These are phyloP conservation scores for Podospora conica DNA, from an alignment of 495 filamentous ascomycete species.

Conservation along the genomic window DNA sequence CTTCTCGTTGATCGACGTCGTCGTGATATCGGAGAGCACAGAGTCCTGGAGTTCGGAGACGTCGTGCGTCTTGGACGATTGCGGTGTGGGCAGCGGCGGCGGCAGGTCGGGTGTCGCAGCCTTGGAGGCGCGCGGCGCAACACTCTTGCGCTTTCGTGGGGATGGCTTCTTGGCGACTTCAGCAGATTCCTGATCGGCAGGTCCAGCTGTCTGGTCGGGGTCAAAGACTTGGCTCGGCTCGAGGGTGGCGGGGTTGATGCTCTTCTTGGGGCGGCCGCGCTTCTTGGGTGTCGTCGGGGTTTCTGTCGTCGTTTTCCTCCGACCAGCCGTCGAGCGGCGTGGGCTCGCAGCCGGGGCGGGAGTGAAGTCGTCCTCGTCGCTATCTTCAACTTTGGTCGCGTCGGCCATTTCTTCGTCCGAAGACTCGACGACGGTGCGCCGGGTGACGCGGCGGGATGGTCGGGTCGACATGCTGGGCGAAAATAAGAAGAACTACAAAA, in stretches of 20 bases:
- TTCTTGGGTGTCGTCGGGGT: constrained; percentile 20
- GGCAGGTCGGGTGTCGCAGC: constrained; percentile 47
- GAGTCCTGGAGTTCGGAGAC: constrained; percentile 45
- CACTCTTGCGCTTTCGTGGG: constrained; percentile 65
- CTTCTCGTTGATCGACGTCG: constrained; percentile 54
- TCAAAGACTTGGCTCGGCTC: constrained; percentile 57
- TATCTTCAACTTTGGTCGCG: constrained; percentile 51
- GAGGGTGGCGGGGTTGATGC: constrained; percentile 30
- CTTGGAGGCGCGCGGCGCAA: constrained; percentile 44
- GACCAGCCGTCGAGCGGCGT: constrained; percentile 41
- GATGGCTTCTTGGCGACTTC: constrained; percentile 54
- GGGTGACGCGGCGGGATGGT: constrained; percentile 65
- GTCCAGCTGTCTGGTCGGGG: constrained; percentile 45
- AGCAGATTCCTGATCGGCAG: constrained; percentile 34
- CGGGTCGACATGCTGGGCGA: constrained; percentile 54
- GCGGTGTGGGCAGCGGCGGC: constrained; percentile 42
- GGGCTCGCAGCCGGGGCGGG: constrained; percentile 53
- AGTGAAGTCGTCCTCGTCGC: constrained; percentile 74
- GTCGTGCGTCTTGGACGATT: constrained; percentile 38
- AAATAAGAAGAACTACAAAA: neutral
- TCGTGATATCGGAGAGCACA: constrained; percentile 74
- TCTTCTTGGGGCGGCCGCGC: constrained; percentile 34
- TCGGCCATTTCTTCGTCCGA: constrained; percentile 62
- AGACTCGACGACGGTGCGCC: constrained; percentile 68
- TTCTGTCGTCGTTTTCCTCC: constrained; percentile 49